Evolutionary conservation across 2,329 filamentous ascomycete species (phyloP).

Genomic region (Diaporthe sp.): DNA sequence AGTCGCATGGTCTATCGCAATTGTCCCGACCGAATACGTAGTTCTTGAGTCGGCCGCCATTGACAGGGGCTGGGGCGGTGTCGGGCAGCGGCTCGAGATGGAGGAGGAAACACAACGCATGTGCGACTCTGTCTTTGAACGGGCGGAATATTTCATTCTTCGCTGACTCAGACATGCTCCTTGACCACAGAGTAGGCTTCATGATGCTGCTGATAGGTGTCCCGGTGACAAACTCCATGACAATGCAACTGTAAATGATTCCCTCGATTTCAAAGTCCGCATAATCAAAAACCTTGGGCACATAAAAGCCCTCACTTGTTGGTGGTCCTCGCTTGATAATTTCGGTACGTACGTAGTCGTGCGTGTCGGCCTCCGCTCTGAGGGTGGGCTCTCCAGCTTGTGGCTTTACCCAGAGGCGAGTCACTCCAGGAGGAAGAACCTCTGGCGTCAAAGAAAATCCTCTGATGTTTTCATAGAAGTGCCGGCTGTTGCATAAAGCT

Average conservation of each 20-base stretch:
- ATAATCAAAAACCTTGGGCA: slow-evolving; percentile 7
- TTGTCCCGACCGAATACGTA: neutral
- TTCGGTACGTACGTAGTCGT: slow-evolving; percentile 1
- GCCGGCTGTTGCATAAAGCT: neutral
- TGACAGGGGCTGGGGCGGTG: neutral
- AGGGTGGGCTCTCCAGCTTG: neutral
- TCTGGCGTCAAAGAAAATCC: slow-evolving; percentile 4
- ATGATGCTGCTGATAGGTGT: slow-evolving; percentile 6
- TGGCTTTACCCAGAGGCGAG: slow-evolving; percentile 5
- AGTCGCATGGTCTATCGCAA: neutral
- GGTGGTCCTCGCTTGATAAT: neutral
- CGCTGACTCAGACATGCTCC: neutral
- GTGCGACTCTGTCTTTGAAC: neutral
- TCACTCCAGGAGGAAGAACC: neutral
- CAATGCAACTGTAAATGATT: neutral
- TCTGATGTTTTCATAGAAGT: neutral
- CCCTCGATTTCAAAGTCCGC: neutral
- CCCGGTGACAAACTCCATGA: slow-evolving; percentile 11
- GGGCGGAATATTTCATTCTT: neutral
- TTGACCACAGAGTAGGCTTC: neutral
- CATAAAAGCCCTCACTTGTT: neutral
- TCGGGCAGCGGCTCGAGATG: neutral
- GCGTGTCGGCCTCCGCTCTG: neutral
- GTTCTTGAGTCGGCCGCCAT: neutral
- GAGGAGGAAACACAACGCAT: neutral